These are phyloP conservation scores for Austropuccinia psidii DNA, from an alignment of 1,284 basidiomycete species.

Conservation along the genomic window DNA sequence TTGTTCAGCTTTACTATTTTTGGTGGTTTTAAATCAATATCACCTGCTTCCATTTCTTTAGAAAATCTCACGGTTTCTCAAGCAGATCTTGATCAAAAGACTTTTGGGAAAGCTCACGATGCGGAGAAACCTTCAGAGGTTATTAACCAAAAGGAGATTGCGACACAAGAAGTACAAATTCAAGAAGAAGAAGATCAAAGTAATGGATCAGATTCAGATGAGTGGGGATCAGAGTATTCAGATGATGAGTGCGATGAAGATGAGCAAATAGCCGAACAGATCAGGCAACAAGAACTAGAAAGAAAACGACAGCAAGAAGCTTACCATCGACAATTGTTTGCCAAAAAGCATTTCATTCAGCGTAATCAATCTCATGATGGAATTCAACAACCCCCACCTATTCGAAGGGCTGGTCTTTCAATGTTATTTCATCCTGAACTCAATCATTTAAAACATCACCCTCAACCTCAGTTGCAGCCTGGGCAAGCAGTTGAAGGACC, in stretches of 20 bases:
- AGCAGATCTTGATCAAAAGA: not conserved
- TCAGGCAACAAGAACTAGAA: not conserved
- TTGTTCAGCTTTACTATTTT: not conserved
- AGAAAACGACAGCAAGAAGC: slow-evolving; percentile 1
- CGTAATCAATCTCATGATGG: slow-evolving; percentile 1
- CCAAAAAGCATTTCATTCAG: slow-evolving; percentile 8
- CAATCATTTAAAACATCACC: slow-evolving; percentile 2
- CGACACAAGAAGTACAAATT: not conserved
- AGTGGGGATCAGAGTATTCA: slow-evolving; percentile 30
- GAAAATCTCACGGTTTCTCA: not conserved
- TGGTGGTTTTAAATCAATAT: not conserved
- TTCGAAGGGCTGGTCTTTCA: slow-evolving; percentile 16
- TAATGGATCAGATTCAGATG: slow-evolving; percentile 10
- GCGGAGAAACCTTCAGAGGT: no score
- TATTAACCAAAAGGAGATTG: not conserved
- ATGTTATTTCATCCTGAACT: slow-evolving; percentile 29
- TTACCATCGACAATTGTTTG: slow-evolving; percentile 31
- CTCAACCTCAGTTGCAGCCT: not conserved
- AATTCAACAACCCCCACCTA: not conserved
- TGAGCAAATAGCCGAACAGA: not conserved
- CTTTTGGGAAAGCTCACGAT: no score
- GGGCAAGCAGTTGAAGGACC: not conserved
- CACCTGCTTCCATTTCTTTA: not conserved
- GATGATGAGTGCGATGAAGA: slow-evolving; percentile 13
- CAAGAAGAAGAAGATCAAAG: slow-evolving; percentile 8